These are phyloP conservation scores for Russula lepida DNA, from an alignment of 768 basidiomycete species.

Conservation along the genomic window DNA sequence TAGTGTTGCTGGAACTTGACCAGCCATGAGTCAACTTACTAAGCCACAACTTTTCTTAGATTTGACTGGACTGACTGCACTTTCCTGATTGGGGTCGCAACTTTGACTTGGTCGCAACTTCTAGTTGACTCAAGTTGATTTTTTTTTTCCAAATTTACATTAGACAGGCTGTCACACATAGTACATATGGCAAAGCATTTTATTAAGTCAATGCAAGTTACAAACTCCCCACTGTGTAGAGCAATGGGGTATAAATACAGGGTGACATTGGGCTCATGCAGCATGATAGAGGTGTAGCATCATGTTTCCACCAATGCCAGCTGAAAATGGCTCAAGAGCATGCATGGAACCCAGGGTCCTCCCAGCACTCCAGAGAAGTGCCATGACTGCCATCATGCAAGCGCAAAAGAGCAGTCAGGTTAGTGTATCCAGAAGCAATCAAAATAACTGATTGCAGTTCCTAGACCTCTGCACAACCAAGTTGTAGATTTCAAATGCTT, in stretches of 20 bases:
- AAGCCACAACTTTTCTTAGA: no score
- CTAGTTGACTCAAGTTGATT: no score
- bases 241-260: not conserved
- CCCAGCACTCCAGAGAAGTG: constrained; percentile 71
- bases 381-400: constrained; percentile 66
- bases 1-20: no score
- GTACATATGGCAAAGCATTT: no score
- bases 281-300: constrained; percentile 39
- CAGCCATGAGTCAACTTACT: no score
- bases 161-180: no score
- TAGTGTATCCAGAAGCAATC: constrained; percentile 67
- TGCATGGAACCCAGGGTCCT: constrained; percentile 47
- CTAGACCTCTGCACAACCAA: constrained; percentile 48
- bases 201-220: no score
- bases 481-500: constrained; percentile 72
- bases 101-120: no score
- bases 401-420: constrained; percentile 56
- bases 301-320: constrained; percentile 56
- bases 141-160: no score
- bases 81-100: no score
- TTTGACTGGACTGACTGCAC: no score
- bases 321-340: constrained; percentile 55
- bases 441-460: constrained; percentile 62
- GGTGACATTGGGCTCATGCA: not conserved
- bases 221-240: no score